phyloP scores from a whole-genome alignment of 208 protist genomes.

The Crithidia brevicula region DNA sequence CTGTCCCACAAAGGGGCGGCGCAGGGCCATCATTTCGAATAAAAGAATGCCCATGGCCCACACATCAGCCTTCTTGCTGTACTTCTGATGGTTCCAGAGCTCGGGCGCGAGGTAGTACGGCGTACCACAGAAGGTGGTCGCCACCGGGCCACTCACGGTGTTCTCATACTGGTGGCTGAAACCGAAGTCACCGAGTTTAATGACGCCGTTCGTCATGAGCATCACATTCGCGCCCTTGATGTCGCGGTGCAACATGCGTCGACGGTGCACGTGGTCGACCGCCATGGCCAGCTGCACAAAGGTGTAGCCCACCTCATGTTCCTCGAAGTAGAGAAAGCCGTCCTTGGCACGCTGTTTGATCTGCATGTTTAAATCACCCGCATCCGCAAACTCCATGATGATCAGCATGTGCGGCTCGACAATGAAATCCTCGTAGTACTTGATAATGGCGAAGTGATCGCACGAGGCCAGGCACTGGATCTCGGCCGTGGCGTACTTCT shows the following conservation, averaged over 20 bases:
- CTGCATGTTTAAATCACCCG: slow-evolving; percentile 84
- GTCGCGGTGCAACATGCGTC: slow-evolving; percentile 89
- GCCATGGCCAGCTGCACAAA: slow-evolving; percentile 84
- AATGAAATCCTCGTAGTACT: slow-evolving; percentile 72
- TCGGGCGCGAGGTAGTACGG: slow-evolving; percentile 94
- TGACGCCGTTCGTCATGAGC: slow-evolving; percentile 75
- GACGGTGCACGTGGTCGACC: slow-evolving; percentile 85
- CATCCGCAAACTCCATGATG: slow-evolving; percentile 89
- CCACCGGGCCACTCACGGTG: slow-evolving; percentile 75
- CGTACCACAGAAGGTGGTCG: slow-evolving; percentile 87
- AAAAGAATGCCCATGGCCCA: slow-evolving; percentile 89
- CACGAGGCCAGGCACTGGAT: slow-evolving; percentile 88
- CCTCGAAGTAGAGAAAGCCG: slow-evolving; percentile 65
- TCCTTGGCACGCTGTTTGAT: slow-evolving; percentile 69
- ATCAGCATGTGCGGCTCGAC: slow-evolving; percentile 75
- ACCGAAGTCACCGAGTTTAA: slow-evolving; percentile 90
- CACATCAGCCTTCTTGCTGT: slow-evolving; percentile 93
- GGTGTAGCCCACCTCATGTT: slow-evolving; percentile 84
- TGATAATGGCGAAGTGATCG: slow-evolving; percentile 92
- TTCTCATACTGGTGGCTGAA: slow-evolving; percentile 85
- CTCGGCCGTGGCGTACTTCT: slow-evolving; percentile 91
- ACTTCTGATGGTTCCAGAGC: slow-evolving; percentile 87
- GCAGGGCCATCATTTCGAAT: slow-evolving; percentile 83
- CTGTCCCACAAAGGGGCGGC: slow-evolving; percentile 75
- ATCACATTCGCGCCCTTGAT: slow-evolving; percentile 90